Percentiles rank a stretch among this genome's conserved stretches.
phyloP scores from a whole-genome alignment of 2,329 filamentous ascomycete species.

The Pleurostoma richardsiae region DNA sequence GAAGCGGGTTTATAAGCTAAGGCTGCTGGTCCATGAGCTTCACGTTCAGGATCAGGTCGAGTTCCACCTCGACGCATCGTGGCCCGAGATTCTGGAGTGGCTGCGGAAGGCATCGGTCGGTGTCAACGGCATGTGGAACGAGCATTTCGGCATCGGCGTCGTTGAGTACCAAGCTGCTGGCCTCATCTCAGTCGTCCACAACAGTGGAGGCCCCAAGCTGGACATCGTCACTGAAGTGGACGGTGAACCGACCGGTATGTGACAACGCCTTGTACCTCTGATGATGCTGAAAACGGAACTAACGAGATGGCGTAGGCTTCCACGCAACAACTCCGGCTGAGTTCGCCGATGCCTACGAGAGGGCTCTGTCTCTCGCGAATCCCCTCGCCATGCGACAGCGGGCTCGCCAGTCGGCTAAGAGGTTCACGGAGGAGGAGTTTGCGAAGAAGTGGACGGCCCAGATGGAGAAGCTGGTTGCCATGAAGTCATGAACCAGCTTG shows the following conservation, averaged over 20 bases:
- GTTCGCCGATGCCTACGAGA: conserved; percentile 75
- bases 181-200: conserved; percentile 85
- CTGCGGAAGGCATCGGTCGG: conserved; percentile 74
- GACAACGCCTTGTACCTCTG: background rate
- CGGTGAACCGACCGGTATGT: conserved; percentile 69
- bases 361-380: conserved; percentile 68
- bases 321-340: conserved; percentile 74
- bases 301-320: conserved; percentile 54
- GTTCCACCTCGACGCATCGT: conserved; percentile 86
- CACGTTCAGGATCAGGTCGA: conserved; percentile 78
- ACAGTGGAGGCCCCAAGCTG: conserved; percentile 86
- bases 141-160: conserved; percentile 97
- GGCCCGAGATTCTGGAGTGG: conserved; percentile 80
- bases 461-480: conserved; percentile 64
- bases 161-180: conserved; percentile 98
- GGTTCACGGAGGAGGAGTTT: conserved; percentile 89
- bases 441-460: conserved; percentile 70
- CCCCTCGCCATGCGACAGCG: conserved; percentile 69
- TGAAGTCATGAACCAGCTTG: conserved; percentile 14
- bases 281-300: conserved; percentile 5
- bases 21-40: conserved; percentile 81
- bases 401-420: conserved; percentile 70
- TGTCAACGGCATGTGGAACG: conserved; percentile 99
- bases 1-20: conserved; percentile 81
- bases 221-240: conserved; percentile 86